Evolutionary conservation across 2,329 filamentous ascomycete genomes (phyloP), one percentile per base, ranked within the genome.

Genomic region (Penicillium glabrum): DNA sequence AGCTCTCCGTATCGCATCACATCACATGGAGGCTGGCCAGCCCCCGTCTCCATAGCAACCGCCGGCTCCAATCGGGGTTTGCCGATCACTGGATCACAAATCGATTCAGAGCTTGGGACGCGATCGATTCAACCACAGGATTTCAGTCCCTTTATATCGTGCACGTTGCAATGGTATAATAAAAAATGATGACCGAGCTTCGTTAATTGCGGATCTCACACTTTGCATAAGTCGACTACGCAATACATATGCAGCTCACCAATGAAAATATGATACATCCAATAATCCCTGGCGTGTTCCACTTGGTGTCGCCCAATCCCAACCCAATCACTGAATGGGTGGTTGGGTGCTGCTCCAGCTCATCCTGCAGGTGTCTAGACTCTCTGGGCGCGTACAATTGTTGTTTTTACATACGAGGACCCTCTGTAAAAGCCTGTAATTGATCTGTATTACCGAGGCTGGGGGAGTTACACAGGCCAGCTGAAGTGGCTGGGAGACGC

Each of bases 281-380:
- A 41, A 39, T 1, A 7, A 31, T 31, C 47, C n/a, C 27, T 56
- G 44, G 21, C 16, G 11, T 39, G 48, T 48, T 51, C 54, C 51
- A 54, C 48, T 48, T 35, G 51, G 29, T 49, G 53, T 45, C 54
- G 56, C 60, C 58, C 58, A 56, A 62, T 49, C 58, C 44, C 53
- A 46, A 43, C 52, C 37, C 31, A 16, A 58, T 50, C 16, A 23
- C 5, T 14, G 3, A 9, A 41, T 41, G 37, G 39, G 39, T 41
- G 39, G 39, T 41, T 41, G 39, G 39, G 39, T 23, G 39, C 19
- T 14, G 19, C 13, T 43, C 23, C 21, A 44, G 41, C 46, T 51
- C 59, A 59, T 57, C 54, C 54, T 56, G 58, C 58, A 61, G 46
- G 45, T 33, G 56, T 55, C 61, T 62, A 62, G 61, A 62, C 60